Base-by-base conservation (phyloP, 306 rosid genomes). In the Castanospermum australe region DNA sequence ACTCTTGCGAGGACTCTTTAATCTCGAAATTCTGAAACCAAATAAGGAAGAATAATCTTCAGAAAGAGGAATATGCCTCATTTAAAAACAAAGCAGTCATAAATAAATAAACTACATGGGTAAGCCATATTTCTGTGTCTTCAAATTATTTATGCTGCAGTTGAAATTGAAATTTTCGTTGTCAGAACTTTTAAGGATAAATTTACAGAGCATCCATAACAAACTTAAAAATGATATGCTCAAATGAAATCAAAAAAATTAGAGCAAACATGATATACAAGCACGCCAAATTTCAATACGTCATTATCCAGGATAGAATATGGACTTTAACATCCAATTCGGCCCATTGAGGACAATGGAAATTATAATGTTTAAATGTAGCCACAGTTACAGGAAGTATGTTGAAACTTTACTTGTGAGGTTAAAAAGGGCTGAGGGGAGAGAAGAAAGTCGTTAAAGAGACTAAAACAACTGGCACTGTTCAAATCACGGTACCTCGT, bases 21-120 rank as follows among this genome's bases (percentile, higher is more conserved):
- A 92, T 91, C 86, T 91, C 89, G 48, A 69, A 95, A n/a, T 91
- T 88, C 98, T 92, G 84, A 63, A 75, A 79, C 68, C 73, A 33
- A 77, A 74, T 32, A 5, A 41, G 39, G 50, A 77, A 67, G 15
- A 32, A 56, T 66, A 72, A 17, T 18, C 4, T 71, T 82, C n/a
- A 78, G 52, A 38, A 66, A 42, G 45, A 51, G 76, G 51, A 30
- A 60, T 2, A 56, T 25, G 32, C 47, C 77, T 57, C 6, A 12
- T 28, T 24, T 12, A 39, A 65, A 71, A 66, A 35, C 61, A 59
- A 39, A 59, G 7, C 21, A 36, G 21, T 17, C 75, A 68, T 5
- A 51, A 48, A 67, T 54, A 39, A 57, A 21, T 28, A 21, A 75
- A 33, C 47, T 32, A n/a, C 54, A 39, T 24, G 24, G 30, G 70